These are phyloP conservation scores for Trichophaea hybrida DNA, from an alignment of 2,329 filamentous ascomycete genomes.

Conservation along the genomic window DNA sequence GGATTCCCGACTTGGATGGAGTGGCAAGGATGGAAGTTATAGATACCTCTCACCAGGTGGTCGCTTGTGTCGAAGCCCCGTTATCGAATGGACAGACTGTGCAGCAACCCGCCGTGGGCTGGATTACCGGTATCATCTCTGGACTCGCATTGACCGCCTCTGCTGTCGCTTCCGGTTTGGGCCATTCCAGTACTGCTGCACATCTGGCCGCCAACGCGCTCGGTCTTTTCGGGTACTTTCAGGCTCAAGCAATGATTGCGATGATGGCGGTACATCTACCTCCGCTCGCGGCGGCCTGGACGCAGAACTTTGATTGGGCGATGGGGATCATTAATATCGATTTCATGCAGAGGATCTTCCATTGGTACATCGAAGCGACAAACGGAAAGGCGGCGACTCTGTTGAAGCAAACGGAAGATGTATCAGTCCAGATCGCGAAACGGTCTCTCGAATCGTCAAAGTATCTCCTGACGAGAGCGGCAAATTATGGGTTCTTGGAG, in stretches of 20 bases:
- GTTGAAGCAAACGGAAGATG: conserved; percentile 56
- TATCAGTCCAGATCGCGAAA: conserved; percentile 74
- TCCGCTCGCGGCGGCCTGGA: conserved; percentile 80
- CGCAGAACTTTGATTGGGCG: conserved; percentile 93
- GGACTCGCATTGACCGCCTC: conserved; percentile 63
- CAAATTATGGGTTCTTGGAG: neutral
- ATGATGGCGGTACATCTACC: conserved; percentile 67
- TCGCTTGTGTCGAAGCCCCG: conserved; percentile 75
- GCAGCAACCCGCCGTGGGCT: conserved; percentile 72
- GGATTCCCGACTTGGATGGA: conserved; percentile 78
- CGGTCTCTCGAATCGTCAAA: conserved; percentile 34
- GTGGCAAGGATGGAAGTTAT: conserved; percentile 70
- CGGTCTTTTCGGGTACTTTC: conserved; percentile 84
- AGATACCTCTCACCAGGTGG: conserved; percentile 45
- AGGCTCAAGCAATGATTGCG: conserved; percentile 79
- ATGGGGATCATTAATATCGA: conserved; percentile 79
- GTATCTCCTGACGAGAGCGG: neutral
- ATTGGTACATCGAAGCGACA: conserved; percentile 87
- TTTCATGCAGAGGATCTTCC: conserved; percentile 79
- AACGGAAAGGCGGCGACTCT: conserved; percentile 69
- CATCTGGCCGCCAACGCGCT: conserved; percentile 86
- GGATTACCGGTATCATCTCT: conserved; percentile 75
- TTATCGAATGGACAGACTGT: conserved; percentile 87
- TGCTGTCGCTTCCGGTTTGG: conserved; percentile 72
- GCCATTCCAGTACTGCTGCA: conserved; percentile 81